phyloP scores from a whole-genome alignment of 2,329 filamentous ascomycete species.

The Huntiella decipiens region DNA sequence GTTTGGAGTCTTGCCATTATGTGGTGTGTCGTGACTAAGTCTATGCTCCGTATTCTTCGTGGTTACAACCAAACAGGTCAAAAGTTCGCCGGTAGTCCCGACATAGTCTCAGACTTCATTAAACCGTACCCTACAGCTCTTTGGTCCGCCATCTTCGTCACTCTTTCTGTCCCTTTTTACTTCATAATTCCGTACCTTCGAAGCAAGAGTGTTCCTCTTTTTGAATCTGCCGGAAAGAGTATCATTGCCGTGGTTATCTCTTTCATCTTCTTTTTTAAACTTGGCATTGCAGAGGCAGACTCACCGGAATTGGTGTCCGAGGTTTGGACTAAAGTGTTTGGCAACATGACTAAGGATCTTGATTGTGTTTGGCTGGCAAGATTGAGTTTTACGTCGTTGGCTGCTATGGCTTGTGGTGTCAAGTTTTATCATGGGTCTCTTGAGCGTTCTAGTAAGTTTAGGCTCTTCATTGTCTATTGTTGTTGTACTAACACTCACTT shows the following conservation, averaged over 20 bases:
- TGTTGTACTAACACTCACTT: too few relatives aligned
- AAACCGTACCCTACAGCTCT: constrained; percentile 43
- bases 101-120: constrained; percentile 60
- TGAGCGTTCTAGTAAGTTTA: constrained; percentile 4
- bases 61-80: constrained; percentile 96
- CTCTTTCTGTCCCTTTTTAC: constrained; percentile 41
- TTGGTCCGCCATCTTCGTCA: constrained; percentile 52
- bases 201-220: background rate
- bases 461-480: background rate
- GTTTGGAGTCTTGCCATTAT: constrained; percentile 12
- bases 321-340: constrained; percentile 21
- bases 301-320: constrained; percentile 55
- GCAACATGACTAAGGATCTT: constrained; percentile 22
- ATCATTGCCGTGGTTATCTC: constrained; percentile 22
- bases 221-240: background rate
- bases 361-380: constrained; percentile 13
- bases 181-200: constrained; percentile 6
- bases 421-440: background rate
- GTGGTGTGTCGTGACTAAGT: constrained; percentile 28
- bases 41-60: constrained; percentile 45
- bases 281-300: constrained; percentile 73
- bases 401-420: constrained; percentile 12
- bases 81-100: constrained; percentile 79
- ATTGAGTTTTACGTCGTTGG: constrained; percentile 20
- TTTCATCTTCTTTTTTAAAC: constrained; percentile 61